These are phyloP conservation scores for Coemansia sp. DNA, from an alignment of 192 early-diverging fungal genomes.

Conservation along the genomic window DNA sequence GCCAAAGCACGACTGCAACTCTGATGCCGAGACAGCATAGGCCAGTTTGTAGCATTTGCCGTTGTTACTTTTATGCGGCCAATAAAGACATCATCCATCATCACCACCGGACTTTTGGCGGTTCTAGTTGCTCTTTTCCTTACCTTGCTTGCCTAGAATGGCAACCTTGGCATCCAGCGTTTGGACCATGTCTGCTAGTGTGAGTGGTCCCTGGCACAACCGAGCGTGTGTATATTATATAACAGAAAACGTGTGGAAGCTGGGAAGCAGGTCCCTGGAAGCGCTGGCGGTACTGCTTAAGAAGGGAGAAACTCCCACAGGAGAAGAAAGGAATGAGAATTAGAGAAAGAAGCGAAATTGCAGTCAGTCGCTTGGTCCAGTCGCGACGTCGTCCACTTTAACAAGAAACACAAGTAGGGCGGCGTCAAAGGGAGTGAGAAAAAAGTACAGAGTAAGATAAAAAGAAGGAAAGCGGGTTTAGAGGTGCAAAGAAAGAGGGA, in stretches of 20 bases:
- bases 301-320: too few relatives aligned
- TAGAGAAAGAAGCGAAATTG: neutral
- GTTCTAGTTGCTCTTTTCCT: neutral
- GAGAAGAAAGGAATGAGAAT: neutral
- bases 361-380: neutral
- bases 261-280: too few relatives aligned
- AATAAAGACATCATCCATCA: neutral
- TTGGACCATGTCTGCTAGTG: conserved; percentile 26
- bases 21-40: too few relatives aligned
- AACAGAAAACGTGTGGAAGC: neutral
- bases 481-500: neutral
- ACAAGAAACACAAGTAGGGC: neutral
- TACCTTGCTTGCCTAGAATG: conserved; percentile 75
- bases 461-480: neutral
- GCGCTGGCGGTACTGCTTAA: too few relatives aligned
- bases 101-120: neutral
- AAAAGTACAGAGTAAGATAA: conserved; percentile 1
- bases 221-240: neutral
- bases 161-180: conserved; percentile 73
- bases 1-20: too few relatives aligned
- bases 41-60: too few relatives aligned
- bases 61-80: neutral
- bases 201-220: neutral
- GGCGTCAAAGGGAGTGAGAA: neutral
- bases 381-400: neutral